Base-by-base conservation (phyloP, 83 land plant species). In the Thuja plicata region DNA sequence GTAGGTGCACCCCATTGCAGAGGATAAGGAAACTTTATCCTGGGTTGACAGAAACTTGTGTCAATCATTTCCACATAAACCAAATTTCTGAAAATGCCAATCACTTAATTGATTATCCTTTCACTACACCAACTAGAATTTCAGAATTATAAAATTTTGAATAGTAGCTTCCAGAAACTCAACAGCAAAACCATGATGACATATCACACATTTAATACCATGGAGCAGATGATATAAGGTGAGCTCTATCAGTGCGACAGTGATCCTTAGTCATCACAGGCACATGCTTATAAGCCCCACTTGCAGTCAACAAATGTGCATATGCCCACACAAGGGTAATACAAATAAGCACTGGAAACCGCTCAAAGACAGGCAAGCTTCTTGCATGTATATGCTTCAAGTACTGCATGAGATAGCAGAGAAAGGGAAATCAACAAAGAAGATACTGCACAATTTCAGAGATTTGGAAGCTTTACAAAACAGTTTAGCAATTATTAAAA, bases 1-100 rank as follows among this genome's bases (percentile, higher is more conserved):
- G 98, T 96, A 13, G 99, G 99, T 45, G 97, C 95, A 21, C 99
- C 99, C 99, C 99, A 98, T 88, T 98, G 97, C 73, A 98, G 93
- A n/a, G 99, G 99, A 87, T 96, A 98, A 9, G 99, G 98, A n/a
- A 98, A 87, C 80, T 96, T 95, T 86, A 97, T 94, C 99, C 99
- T 98, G 97, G 76, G 87, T 30, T 10, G 57, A 77, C 30, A 85
- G 55, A 45, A 24, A 35, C 15, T 50, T 70, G 21, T 83, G 34
- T 83, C 48, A 83, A 21, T 83, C 30, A 50, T 12, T 50, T 83
- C 34, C 27, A 54, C 5, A 83, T 46, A 6, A 24, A 45, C 46
- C 46, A 21, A 41, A 76, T 76, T 66, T 66, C 30, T 66, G 30
- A 66, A 66, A 66, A 66, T 66, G 9, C n/a, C 30, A 66, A 27